phyloP scores from a whole-genome alignment of 1,284 basidiomycete species.

The Leccinum pachyderme region DNA sequence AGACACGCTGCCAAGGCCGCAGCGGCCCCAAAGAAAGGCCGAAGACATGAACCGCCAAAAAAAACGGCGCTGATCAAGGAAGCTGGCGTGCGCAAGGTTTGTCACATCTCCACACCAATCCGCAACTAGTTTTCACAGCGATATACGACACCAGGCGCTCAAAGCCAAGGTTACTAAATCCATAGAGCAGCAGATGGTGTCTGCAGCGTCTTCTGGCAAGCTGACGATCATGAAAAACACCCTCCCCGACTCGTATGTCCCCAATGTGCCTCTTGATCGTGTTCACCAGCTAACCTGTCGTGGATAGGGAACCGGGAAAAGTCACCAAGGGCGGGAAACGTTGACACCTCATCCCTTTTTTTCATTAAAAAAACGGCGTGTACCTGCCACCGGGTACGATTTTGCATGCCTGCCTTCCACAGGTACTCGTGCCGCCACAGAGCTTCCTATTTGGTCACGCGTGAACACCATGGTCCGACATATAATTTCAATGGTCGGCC shows the following conservation, averaged over 20 bases:
- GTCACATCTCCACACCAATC: not conserved
- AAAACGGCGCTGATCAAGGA: constrained; percentile 66
- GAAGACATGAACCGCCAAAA: constrained; percentile 69
- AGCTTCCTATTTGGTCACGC: not conserved
- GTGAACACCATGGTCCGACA: not conserved
- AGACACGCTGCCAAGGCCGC: constrained; percentile 63
- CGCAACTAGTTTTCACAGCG: not conserved
- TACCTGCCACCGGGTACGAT: not conserved
- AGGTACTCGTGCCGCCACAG: constrained; percentile 7
- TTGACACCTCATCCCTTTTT: constrained; percentile 12
- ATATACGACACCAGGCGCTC: constrained; percentile 52
- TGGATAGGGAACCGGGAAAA: constrained; percentile 22
- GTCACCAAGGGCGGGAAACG: constrained; percentile 15
- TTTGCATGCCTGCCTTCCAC: not conserved
- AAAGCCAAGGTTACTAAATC: constrained; percentile 87
- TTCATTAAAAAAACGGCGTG: constrained; percentile 9
- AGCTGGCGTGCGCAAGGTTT: constrained; percentile 64
- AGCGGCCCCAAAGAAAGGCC: constrained; percentile 70
- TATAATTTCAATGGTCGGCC: not conserved
- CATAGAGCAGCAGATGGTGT: constrained; percentile 86
- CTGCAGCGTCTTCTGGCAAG: constrained; percentile 82
- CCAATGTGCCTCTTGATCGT: not conserved
- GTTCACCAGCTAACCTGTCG: constrained; percentile 7
- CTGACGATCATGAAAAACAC: constrained; percentile 84
- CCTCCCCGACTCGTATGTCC: constrained; percentile 41